Conservation (phyloP, 345 rosid genomes). For the Lagerstroemia speciosa region DNA sequence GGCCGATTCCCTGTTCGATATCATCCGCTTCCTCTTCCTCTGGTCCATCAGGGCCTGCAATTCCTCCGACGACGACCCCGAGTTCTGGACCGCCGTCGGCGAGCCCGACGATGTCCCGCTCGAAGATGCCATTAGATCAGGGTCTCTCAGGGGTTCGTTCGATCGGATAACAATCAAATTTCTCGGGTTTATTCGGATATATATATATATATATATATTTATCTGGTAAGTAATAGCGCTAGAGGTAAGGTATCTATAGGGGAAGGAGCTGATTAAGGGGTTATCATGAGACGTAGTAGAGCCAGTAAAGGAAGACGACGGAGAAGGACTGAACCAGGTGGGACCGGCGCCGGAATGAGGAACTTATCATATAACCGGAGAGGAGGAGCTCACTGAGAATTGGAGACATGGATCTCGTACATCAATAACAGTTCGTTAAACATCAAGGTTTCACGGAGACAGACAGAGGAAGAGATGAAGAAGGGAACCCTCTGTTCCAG, state of each 20-base stretch:
- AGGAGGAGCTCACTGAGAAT: conserved; percentile 74
- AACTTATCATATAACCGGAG: conserved; percentile 78
- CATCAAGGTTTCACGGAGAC: conserved; percentile 38
- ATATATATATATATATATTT: conserved; percentile 4
- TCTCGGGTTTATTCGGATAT: neutral
- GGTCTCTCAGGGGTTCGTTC: neutral
- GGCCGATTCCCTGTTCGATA: conserved; percentile 92
- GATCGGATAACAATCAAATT: neutral
- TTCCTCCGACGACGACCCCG: conserved; percentile 62
- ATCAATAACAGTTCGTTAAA: conserved; percentile 52
- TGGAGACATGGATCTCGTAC: conserved; percentile 98
- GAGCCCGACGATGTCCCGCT: conserved; percentile 59
- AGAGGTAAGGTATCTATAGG: neutral
- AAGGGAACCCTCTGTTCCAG: neutral
- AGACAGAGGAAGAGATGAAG: neutral
- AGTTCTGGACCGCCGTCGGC: conserved; percentile 44
- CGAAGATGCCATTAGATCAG: conserved; percentile 51
- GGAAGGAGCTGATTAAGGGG: neutral
- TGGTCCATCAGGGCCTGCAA: conserved; percentile 54
- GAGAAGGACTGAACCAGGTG: conserved; percentile 99
- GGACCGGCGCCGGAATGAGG: conserved; percentile 78
- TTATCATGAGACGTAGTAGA: conserved; percentile 89
- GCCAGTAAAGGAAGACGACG: conserved; percentile 97
- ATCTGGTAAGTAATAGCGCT: neutral
- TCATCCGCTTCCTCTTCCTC: conserved; percentile 85